Evolutionary conservation across 306 rosid species (phyloP).

Genomic region (Acacia crassicarpa): DNA sequence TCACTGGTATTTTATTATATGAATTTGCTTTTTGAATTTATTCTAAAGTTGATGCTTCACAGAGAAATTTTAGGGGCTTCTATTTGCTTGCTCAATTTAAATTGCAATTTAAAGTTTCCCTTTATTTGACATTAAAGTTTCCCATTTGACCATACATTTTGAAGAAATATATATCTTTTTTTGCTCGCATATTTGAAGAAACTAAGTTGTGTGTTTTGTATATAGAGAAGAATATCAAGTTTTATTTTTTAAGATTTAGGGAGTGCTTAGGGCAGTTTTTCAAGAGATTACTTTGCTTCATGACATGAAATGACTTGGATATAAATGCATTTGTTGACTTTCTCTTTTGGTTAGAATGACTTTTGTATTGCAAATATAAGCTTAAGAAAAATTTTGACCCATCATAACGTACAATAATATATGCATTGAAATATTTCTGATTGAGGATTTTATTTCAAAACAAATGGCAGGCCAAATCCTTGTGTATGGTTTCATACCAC

Average conservation of each 20-base stretch:
- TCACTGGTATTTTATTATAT: not conserved
- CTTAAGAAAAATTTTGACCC: constrained; percentile 17
- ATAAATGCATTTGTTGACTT: not conserved
- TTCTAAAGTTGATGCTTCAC: not conserved
- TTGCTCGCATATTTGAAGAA: no score
- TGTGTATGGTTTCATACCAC: constrained; percentile 10
- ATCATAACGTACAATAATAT: not conserved
- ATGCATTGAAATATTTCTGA: constrained; percentile 7
- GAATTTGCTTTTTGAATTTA: not conserved
- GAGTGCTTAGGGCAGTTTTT: not conserved
- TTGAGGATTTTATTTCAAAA: constrained; percentile 10
- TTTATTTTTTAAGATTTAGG: not conserved
- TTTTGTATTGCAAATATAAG: not conserved
- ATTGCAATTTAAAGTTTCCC: not conserved
- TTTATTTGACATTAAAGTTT: not conserved
- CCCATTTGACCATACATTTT: not conserved
- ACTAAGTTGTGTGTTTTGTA: not conserved
- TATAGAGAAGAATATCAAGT: not conserved
- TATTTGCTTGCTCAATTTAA: not conserved
- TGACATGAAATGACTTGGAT: not conserved
- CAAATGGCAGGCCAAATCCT: constrained; percentile 16
- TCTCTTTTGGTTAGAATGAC: not conserved
- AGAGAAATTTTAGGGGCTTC: not conserved
- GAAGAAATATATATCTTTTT: not conserved
- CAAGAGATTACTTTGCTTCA: not conserved